Base-by-base conservation (phyloP, 371 early-diverging fungal species). In the Apophysomyces elegans region DNA sequence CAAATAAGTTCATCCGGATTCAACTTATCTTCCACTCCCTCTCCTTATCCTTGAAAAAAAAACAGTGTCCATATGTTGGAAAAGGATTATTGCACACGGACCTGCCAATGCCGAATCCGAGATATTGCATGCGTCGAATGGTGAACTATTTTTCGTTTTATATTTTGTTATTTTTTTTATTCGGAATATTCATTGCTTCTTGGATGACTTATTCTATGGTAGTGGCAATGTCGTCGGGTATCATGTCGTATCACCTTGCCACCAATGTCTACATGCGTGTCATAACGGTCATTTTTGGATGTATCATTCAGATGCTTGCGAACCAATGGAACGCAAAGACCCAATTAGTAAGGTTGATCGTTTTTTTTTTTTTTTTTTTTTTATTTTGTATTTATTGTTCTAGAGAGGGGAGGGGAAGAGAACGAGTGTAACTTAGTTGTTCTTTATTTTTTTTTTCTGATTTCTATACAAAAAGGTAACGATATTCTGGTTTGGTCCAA, bases 261-360 rank as follows among this genome's bases (percentile, higher is more conserved):
- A 85, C n/a, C 83, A 80, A 57, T 99, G 99, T 73, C 82, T 98
- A 43, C 91, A 90, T 37, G 86, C 94, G 37, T 93, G 96, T 70
- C 96, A 97, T 81, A 99, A 96, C 74, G 97, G 98, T 5, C 98
- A 98, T 72, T 94, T 96, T 71, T 97, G 96, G 96, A 98, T 99
- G 96, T 98, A 97, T 72, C 89, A 94, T 68, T 90, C 90, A 0
- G 96, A 92, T 54, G 88, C 87, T 9, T 95, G 97, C 35, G 68
- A 72, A 8, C 71, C 88, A 39, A 62, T 71, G 35, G 71, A 71
- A 21, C 67, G 71, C 5, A 70, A 70, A 63, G 71, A 70, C 61
- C 44, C 60, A 32, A 46, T 64, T 45, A 66, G 71, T 70, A 70
- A 57, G n/a, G n/a, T 26, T 36, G 57, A 64, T 38, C 41, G 41